Evolutionary conservation across 129 eudicot genomes (phyloP).

Genomic region (Dittrichia graveolens): DNA sequence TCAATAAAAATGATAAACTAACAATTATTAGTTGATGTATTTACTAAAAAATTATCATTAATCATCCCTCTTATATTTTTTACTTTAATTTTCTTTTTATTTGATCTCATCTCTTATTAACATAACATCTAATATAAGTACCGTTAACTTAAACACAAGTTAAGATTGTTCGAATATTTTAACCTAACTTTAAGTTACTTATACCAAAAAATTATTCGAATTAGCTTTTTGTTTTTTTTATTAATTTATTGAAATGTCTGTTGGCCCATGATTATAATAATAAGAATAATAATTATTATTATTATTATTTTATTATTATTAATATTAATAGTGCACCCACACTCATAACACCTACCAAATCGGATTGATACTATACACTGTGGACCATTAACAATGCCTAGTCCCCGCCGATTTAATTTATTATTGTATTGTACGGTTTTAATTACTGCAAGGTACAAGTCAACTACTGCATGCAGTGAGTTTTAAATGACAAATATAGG

Average conservation of each 20-base stretch:
- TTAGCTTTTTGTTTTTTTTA: background rate
- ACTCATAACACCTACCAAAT: conserved; percentile 29
- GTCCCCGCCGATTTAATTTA: conserved; percentile 17
- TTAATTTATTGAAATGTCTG: background rate
- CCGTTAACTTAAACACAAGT: too few relatives aligned
- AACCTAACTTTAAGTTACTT: background rate
- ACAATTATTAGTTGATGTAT: too few relatives aligned
- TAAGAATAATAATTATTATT: too few relatives aligned
- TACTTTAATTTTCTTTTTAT: too few relatives aligned
- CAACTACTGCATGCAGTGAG: background rate
- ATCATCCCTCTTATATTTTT: too few relatives aligned
- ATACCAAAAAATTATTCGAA: background rate
- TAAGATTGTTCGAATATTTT: too few relatives aligned
- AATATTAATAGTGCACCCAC: conserved; percentile 17
- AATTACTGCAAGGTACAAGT: conserved; percentile 18
- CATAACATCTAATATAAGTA: too few relatives aligned
- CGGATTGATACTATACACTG: conserved; percentile 28
- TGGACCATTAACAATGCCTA: conserved; percentile 22
- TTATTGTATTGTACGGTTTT: conserved; percentile 10
- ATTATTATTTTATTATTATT: background rate
- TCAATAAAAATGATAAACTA: too few relatives aligned
- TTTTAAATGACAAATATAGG: conserved; percentile 9
- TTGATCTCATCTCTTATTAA: too few relatives aligned
- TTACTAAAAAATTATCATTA: too few relatives aligned
- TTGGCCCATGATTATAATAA: background rate